Conservation (phyloP, 768 basidiomycete species). For the Leccinum ochraceum region DNA sequence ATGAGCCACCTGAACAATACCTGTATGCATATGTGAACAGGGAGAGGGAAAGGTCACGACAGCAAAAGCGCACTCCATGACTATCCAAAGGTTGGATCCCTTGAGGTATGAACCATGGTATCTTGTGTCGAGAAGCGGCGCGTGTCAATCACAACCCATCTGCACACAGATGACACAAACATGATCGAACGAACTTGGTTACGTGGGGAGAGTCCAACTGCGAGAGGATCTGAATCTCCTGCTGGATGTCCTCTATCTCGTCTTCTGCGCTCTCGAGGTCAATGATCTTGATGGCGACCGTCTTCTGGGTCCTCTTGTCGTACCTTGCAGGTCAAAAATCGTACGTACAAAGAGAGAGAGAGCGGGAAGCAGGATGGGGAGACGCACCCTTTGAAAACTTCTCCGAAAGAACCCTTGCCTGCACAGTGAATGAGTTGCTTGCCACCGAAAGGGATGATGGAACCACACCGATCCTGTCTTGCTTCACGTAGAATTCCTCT, state of each 20-base stretch:
- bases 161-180: slow-evolving; percentile 30
- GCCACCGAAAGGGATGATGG: slow-evolving; percentile 10
- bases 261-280: slow-evolving; percentile 99
- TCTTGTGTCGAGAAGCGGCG: slow-evolving; percentile 42
- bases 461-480: slow-evolving; percentile 89
- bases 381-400: slow-evolving; percentile 95
- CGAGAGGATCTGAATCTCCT: slow-evolving; percentile 97
- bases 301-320: slow-evolving; percentile 93
- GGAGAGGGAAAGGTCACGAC: neutral
- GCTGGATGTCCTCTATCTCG: slow-evolving; percentile 99
- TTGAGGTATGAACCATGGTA: slow-evolving; percentile 97
- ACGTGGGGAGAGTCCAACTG: slow-evolving; percentile 96
- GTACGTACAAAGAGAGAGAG: slow-evolving; percentile 8
- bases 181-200: slow-evolving; percentile 71
- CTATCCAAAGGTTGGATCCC: slow-evolving; percentile 97
- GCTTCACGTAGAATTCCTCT: slow-evolving; percentile 95
- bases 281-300: slow-evolving; percentile 99
- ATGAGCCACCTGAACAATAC: slow-evolving; percentile 97
- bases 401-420: slow-evolving; percentile 99
- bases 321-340: slow-evolving; percentile 52
- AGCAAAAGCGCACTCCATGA: slow-evolving; percentile 78
- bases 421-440: slow-evolving; percentile 18
- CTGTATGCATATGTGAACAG: slow-evolving; percentile 39
- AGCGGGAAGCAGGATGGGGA: neutral
- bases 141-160: slow-evolving; percentile 34